Evolutionary conservation across 2,329 filamentous ascomycete species (phyloP).

Genomic region (Diaporthe caulivora): DNA sequence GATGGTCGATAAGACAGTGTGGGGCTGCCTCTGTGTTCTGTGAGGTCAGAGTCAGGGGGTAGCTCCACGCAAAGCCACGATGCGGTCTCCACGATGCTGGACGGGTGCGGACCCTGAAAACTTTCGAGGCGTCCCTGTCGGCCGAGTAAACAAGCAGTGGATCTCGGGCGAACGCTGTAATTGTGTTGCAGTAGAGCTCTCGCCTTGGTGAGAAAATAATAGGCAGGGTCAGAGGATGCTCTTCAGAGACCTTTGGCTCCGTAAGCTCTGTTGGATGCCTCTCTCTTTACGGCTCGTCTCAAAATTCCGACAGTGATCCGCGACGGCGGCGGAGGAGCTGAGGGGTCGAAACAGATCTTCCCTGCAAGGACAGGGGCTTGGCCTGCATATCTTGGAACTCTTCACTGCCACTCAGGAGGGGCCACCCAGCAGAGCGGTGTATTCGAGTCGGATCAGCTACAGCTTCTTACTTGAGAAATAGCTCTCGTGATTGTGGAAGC

Average conservation of each 20-base stretch:
- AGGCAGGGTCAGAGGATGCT: not conserved
- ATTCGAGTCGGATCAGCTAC: conserved; percentile 20
- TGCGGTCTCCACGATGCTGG: conserved; percentile 34
- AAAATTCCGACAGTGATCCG: conserved; percentile 10
- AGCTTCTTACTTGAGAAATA: conserved; percentile 11
- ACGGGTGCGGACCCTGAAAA: conserved; percentile 30
- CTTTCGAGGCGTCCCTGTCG: conserved; percentile 14
- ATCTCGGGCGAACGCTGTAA: not conserved
- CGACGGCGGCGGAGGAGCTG: conserved; percentile 22
- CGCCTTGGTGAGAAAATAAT: not conserved
- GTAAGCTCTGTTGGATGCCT: not conserved
- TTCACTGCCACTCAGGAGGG: conserved; percentile 36
- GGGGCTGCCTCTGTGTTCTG: conserved; percentile 28
- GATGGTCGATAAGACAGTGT: conserved; percentile 32
- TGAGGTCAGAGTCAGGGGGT: conserved; percentile 38
- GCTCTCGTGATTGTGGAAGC: conserved; percentile 21
- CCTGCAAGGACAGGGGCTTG: conserved; percentile 37
- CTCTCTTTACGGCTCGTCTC: conserved; percentile 1
- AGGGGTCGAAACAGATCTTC: conserved; percentile 36
- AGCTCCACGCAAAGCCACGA: conserved; percentile 39
- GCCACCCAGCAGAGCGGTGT: conserved; percentile 37
- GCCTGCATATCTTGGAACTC: conserved; percentile 38
- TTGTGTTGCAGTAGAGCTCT: not conserved
- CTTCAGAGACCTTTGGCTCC: no score
- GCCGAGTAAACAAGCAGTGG: conserved; percentile 14